Evolutionary conservation across 768 basidiomycete species (phyloP), one percentile per base, ranked within the genome.

Genomic region (Russula abietina): DNA sequence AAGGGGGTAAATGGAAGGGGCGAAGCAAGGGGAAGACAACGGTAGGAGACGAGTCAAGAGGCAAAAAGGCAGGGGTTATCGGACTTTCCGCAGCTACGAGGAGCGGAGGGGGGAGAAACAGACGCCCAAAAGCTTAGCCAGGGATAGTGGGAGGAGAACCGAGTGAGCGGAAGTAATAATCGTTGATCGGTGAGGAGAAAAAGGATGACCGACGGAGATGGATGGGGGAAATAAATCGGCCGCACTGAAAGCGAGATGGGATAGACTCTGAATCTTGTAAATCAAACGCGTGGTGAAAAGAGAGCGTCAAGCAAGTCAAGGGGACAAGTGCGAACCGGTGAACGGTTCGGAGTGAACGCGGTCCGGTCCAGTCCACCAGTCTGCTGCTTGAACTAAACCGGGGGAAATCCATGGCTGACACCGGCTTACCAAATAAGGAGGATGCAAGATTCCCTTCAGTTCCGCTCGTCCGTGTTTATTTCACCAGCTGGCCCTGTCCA

Each of bases 191-290:
- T 10, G 33, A 57, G 28, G 30, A 30, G 30, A 22, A 17, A 26
- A 39, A 36, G 46, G 32, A 16, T 14, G 26, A n/a, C 28, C 19
- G 43, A 60, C 53, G 58, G 62, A 59, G 62, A 54, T 59, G 51
- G n/a, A 26, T 28, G 56, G 61, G 48, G 41, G 26, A 38, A 49
- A 55, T 59, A 59, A 59, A 64, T 54, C 57, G 62, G 62, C 62
- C 62, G 62, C 62, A 59, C 30, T 60, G 63, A 56, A 56, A 45
- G 59, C 59, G 63, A 55, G 59, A 63, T 63, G 56, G 56, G 49
- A 62, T 55, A 28, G 33, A 24, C 17, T 49, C 50, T 22, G 50
- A 46, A 41, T 53, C 51, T 53, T 41, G 45, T n/a, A 53, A 11
- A 22, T n/a, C 17, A 9, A 33, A 16, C 30, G 24, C 48, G 48